Conservation (phyloP, 441 rosid genomes). For the Theobroma grandiflorum region DNA sequence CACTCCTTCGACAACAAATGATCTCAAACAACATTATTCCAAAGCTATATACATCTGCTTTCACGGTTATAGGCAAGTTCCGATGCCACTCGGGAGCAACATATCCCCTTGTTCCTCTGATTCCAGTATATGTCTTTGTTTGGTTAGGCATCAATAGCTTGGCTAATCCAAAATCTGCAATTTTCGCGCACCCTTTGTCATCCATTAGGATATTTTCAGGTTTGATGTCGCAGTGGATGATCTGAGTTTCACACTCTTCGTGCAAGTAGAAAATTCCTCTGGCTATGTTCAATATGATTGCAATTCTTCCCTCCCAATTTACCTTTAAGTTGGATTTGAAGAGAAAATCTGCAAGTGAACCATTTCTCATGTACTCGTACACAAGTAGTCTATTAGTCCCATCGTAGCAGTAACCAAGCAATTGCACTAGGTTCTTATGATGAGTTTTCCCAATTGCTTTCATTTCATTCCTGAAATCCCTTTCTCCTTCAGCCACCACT, state of each 20-base stretch:
- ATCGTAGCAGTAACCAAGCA: conserved; percentile 27
- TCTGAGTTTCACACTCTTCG: not conserved
- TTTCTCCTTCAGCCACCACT: conserved; percentile 37
- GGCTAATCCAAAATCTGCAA: conserved; percentile 39
- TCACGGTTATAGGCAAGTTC: conserved; percentile 21
- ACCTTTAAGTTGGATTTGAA: not conserved
- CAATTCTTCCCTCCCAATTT: not conserved
- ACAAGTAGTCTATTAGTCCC: conserved; percentile 5
- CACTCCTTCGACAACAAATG: conserved; percentile 29
- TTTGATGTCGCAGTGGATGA: not conserved
- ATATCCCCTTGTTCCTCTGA: conserved; percentile 38
- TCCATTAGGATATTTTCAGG: not conserved
- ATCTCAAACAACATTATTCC: conserved; percentile 22
- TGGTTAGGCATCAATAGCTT: conserved; percentile 36
- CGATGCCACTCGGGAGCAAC: conserved; percentile 41
- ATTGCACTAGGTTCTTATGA: conserved; percentile 36
- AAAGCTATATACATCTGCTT: conserved; percentile 16
- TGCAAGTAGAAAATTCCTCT: not conserved
- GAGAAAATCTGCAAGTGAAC: not conserved
- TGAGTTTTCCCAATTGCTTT: conserved; percentile 24
- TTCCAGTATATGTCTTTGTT: conserved; percentile 21
- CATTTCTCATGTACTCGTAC: not conserved
- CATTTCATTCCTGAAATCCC: conserved; percentile 33
- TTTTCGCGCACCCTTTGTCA: conserved; percentile 17
- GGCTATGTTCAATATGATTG: not conserved